phyloP scores from a whole-genome alignment of 768 basidiomycete species.

The Lentinula edodes region DNA sequence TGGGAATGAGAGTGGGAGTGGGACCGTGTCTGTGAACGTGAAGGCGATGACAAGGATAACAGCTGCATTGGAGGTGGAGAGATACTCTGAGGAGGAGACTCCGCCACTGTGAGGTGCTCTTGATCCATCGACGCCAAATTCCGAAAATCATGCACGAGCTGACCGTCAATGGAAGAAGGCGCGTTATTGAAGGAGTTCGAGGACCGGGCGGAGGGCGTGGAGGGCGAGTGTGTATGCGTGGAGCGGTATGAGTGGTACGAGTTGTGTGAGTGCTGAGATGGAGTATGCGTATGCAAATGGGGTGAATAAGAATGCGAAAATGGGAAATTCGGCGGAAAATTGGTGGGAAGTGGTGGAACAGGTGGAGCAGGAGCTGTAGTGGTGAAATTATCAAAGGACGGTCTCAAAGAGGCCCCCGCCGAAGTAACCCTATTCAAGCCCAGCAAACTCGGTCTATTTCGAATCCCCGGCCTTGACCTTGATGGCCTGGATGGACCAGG shows the following conservation, averaged over 20 bases:
- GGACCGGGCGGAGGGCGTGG: constrained; percentile 15
- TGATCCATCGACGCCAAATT: constrained; percentile 61
- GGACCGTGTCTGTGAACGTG: constrained; percentile 38
- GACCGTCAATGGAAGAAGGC: constrained; percentile 62
- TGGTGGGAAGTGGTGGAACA: background rate
- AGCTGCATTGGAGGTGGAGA: constrained; percentile 76
- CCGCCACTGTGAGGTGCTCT: constrained; percentile 37
- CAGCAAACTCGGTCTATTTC: constrained; percentile 56
- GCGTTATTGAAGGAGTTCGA: constrained; percentile 78
- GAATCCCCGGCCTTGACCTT: constrained; percentile 23
- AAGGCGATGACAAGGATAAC: constrained; percentile 65
- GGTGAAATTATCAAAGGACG: constrained; percentile 65
- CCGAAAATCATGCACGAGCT: constrained; percentile 70
- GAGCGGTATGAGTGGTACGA: background rate
- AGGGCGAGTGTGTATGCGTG: background rate
- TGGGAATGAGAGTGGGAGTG: constrained; percentile 19
- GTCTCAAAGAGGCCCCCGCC: constrained; percentile 46
- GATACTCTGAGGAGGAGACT: constrained; percentile 27
- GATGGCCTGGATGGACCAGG: constrained; percentile 52
- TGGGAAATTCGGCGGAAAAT: background rate
- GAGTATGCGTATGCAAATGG: background rate
- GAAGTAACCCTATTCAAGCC: constrained; percentile 74
- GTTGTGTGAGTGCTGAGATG: background rate
- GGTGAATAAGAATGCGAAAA: constrained; percentile 1
- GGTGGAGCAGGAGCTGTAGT: background rate